Evolutionary conservation across 108 stramenopile genomes (phyloP), one percentile per base, ranked within the genome.

Genomic region (Epithemia pelagica): DNA sequence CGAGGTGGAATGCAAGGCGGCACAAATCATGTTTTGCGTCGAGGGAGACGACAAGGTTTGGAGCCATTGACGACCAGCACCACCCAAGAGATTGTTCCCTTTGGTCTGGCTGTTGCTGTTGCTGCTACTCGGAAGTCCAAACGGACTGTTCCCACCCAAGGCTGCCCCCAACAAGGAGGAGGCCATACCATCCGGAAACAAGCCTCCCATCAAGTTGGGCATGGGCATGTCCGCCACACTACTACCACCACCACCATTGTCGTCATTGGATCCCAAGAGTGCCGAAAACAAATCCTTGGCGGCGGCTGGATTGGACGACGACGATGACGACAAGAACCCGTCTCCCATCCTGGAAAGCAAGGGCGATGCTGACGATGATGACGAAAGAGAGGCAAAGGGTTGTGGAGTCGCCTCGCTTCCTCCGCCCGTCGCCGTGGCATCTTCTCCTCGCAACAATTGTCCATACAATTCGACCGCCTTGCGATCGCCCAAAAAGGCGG

Each of bases 401-500:
- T 46, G 37, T 46, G 5, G 37, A 46, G 15, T 46, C 37, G 15
- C 37, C n/a, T n/a, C 15, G 37, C 37, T 46, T 15, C 37, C 37
- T 46, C 5, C 37, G 5, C 37, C 37, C 10, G 37, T 15, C 15
- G 37, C 37, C 10, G 37, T 15, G 37, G 37, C 37, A 10, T 46
- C 37, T 46, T 46, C 37, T 15, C 37, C 85, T 58, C 91, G 66
- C 80, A 92, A 76, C 30, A 94, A 72, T 32, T 76, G 75, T 23
- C 89, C 89, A 70, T 94, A 94, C 52, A 90, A 74, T 29, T 75
- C 74, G 18, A 89, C 87, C 15, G 87, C 92, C 62, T 89, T 90
- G 32, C 79, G 72, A 78, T 94, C 92, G 8, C 92, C 92, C 68
- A 94, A 69, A 69, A 86, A 94, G 19, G 89, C 87, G 1, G 89